Evolutionary conservation across 148 eudicot species (phyloP), one percentile per base, ranked within the genome.

Genomic region (Rhododendron mucronatum): DNA sequence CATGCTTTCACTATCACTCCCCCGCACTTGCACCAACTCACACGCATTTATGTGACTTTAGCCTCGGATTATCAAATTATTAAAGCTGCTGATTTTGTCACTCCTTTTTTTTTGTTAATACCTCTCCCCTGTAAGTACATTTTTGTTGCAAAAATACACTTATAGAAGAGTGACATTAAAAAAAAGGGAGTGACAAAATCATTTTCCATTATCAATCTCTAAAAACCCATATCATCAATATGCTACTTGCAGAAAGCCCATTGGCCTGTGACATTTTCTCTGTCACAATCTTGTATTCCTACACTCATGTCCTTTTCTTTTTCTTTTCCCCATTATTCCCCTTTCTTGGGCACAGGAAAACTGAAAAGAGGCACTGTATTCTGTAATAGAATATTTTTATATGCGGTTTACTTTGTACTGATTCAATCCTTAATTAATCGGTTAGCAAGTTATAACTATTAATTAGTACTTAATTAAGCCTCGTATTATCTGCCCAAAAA

Each of bases 401-500:
- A 39, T 23, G 2, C 18, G 47, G 28, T 39, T 39, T 73, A 28
- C 45, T 82, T 82, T 71, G 59, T 55, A 30, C 61, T n/a, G 20
- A 55, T 51, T 39, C 39, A 50, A 59, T 82, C n/a, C 11, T 77
- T 75, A 75, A 5, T 39, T 39, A 41, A 39, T 35, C 6, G 23
- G 7, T 65, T 57, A 55, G 28, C 77, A 85, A 65, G 76, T 78
- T 78, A n/a, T 41, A 37, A 28, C 63, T 28, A 87, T 55, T 85
- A 84, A 80, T 83, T 85, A 80, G 78, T 78, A 41, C 63, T 71
- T 87, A 76, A 88, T 61, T 88, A 84, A 85, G 82, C 89, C 89
- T 88, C 86, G 89, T 84, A 88, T 48, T 14, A 83, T 88, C 41
- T 82, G 89, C 89, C 89, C 78, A 44, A 73, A 87, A 80, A 90